These are phyloP conservation scores for Thielaviopsis populi DNA, from an alignment of 2,329 filamentous ascomycete species.

Conservation along the genomic window DNA sequence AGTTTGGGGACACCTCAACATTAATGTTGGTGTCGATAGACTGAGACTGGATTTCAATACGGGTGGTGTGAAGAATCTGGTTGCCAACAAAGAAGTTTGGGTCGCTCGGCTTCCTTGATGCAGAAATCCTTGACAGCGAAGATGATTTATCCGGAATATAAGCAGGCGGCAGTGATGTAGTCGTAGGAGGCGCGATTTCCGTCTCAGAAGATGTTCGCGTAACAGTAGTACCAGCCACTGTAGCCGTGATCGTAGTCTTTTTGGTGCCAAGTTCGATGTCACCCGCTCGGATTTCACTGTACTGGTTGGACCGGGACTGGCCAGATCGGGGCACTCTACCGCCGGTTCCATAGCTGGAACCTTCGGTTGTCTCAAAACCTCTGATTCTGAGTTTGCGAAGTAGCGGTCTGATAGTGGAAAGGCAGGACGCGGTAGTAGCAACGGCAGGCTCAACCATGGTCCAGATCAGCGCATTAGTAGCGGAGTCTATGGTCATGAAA, in stretches of 20 bases:
- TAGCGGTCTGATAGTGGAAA: constrained; percentile 40
- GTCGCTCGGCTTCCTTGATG: neutral
- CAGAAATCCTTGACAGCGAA: neutral
- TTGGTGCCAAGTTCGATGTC: constrained; percentile 15
- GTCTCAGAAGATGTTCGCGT: constrained; percentile 14
- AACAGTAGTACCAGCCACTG: constrained; percentile 10
- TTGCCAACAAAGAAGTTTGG: constrained; percentile 2
- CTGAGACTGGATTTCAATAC: constrained; percentile 12
- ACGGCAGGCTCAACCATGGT: constrained; percentile 42
- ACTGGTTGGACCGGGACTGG: constrained; percentile 20
- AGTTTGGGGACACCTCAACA: neutral
- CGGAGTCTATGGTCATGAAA: constrained; percentile 23
- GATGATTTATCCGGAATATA: neutral
- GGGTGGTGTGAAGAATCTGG: constrained; percentile 11
- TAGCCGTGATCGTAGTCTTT: constrained; percentile 8
- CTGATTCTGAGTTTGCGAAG: constrained; percentile 33
- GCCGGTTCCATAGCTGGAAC: constrained; percentile 4
- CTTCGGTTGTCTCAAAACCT: constrained; percentile 28
- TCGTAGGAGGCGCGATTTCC: constrained; percentile 1
- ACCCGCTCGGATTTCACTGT: constrained; percentile 8
- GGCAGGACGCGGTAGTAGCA: constrained; percentile 38
- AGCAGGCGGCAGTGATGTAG: neutral
- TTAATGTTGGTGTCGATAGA: neutral
- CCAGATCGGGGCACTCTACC: constrained; percentile 21
- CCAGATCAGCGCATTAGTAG: constrained; percentile 40